phyloP scores from a whole-genome alignment of 331 rosid genomes.

The Acacia pycnantha region DNA sequence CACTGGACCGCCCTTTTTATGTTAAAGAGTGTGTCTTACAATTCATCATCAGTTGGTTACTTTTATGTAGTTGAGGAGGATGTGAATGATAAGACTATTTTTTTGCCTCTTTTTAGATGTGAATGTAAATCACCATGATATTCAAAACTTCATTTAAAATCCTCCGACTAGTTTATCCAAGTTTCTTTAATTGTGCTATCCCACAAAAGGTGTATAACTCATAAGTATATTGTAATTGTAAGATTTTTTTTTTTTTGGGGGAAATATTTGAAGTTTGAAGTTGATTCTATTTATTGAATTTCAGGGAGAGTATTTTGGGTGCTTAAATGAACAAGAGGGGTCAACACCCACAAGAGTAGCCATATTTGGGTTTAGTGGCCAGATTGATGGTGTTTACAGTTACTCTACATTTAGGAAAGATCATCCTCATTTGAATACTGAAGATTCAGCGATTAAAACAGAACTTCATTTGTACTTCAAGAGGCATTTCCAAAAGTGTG shows the following conservation, averaged over 20 bases:
- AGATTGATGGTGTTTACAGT: neutral
- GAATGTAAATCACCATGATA: neutral
- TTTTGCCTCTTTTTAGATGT: neutral
- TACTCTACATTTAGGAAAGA: slow-evolving; percentile 3
- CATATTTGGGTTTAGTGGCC: slow-evolving; percentile 10
- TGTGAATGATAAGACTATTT: neutral
- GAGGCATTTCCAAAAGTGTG: neutral
- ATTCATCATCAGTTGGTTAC: neutral
- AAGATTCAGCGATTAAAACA: neutral
- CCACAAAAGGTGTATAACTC: neutral
- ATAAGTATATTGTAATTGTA: neutral
- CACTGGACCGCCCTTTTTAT: neutral
- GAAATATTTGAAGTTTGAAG: neutral
- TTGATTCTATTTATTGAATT: slow-evolving; percentile 2
- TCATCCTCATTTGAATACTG: slow-evolving; percentile 3
- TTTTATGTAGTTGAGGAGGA: neutral
- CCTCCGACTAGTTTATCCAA: slow-evolving; percentile 8
- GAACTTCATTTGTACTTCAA: slow-evolving; percentile 1
- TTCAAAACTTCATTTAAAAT: slow-evolving; percentile 7
- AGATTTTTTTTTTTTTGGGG: neutral
- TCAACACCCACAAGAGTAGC: slow-evolving; percentile 5
- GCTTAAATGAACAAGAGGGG: slow-evolving; percentile 9
- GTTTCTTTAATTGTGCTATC: neutral
- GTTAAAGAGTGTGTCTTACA: neutral
- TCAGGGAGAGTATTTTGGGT: slow-evolving; percentile 14